Evolutionary conservation across 2,329 filamentous ascomycete species (phyloP).

Genomic region (Coniochaeta hoffmannii): DNA sequence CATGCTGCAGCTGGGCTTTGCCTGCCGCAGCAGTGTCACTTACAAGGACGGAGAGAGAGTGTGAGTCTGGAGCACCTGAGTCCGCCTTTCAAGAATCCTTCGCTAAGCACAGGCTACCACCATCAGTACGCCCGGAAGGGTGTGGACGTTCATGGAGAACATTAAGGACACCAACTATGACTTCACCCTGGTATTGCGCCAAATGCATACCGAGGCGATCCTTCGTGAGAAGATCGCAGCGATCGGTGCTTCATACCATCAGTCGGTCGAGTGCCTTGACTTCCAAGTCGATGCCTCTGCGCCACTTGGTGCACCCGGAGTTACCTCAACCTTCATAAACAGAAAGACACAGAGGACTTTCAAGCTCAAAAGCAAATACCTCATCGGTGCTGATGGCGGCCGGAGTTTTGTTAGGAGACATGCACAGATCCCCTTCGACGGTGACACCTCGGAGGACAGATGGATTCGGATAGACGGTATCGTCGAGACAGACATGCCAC

Average conservation of each 20-base stretch:
- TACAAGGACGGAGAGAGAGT: constrained; percentile 40
- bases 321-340: constrained; percentile 16
- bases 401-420: constrained; percentile 37
- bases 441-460: constrained; percentile 22
- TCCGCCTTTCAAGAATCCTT: neutral
- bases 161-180: constrained; percentile 44
- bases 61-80: constrained; percentile 6
- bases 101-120: neutral
- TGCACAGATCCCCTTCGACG: constrained; percentile 40
- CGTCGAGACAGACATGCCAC: constrained; percentile 40
- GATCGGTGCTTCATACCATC: constrained; percentile 26
- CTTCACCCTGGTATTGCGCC: constrained; percentile 44
- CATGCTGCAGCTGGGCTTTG: constrained; percentile 44
- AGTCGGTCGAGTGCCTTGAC: constrained; percentile 27
- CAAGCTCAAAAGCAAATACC: constrained; percentile 28
- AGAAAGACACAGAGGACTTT: constrained; percentile 7
- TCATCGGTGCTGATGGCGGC: constrained; percentile 45
- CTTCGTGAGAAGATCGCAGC: constrained; percentile 32
- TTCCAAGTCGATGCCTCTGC: constrained; percentile 28
- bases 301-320: constrained; percentile 14
- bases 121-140: constrained; percentile 26
- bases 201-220: constrained; percentile 48
- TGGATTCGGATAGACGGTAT: constrained; percentile 47
- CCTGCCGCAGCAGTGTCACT: constrained; percentile 39
- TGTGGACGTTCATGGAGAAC: constrained; percentile 45